Percentiles rank a stretch among this genome's conserved stretches.
These are phyloP conservation scores for Thuja plicata DNA, from an alignment of 83 land plant genomes.

Conservation along the genomic window DNA sequence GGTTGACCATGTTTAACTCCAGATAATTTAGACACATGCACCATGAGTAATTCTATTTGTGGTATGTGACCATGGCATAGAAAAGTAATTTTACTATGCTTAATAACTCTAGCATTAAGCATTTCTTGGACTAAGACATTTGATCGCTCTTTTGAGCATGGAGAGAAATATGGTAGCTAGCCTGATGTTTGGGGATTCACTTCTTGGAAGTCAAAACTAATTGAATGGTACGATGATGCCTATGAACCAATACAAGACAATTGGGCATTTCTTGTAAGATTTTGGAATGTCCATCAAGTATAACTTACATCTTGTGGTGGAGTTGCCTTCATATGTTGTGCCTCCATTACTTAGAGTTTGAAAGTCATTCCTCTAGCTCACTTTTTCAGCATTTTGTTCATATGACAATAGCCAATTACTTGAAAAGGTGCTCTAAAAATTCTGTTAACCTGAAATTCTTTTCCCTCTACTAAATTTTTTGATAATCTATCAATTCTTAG, in stretches of 20 bases:
- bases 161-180: not conserved
- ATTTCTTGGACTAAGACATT: not conserved
- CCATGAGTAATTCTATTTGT: not conserved
- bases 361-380: not conserved
- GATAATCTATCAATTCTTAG: not conserved
- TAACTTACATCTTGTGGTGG: not conserved
- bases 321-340: not conserved
- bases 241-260: no score
- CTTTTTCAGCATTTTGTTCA: not conserved
- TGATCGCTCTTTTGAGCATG: not conserved
- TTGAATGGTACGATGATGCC: not conserved
- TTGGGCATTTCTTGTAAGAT: not conserved
- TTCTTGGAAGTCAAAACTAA: not conserved
- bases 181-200: not conserved
- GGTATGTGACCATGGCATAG: not conserved
- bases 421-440: not conserved
- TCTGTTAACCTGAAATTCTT: not conserved
- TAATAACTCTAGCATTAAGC: not conserved
- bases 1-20: not conserved
- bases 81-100: not conserved
- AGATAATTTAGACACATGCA: not conserved
- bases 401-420: not conserved
- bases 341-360: not conserved
- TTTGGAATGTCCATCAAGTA: not conserved
- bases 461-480: not conserved